Evolutionary conservation across 345 rosid species (phyloP).

Genomic region (Hibiscus tridactylites): DNA sequence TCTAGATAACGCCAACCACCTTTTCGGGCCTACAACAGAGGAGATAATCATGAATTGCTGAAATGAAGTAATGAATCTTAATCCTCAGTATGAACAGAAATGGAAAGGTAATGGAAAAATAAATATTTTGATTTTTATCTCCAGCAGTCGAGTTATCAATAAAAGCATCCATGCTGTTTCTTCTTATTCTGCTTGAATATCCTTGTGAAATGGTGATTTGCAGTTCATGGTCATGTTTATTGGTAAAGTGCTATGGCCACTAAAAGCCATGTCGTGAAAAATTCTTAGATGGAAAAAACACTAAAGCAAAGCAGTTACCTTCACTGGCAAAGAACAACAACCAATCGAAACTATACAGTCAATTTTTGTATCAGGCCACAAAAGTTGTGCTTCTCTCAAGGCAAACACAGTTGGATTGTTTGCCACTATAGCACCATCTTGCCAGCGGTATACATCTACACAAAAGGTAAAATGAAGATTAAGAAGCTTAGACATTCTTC

Average conservation of each 20-base stretch:
- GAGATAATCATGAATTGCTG: slow-evolving; percentile 2
- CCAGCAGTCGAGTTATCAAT: background rate
- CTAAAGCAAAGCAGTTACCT: slow-evolving; percentile 36
- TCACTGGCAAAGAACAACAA: slow-evolving; percentile 90
- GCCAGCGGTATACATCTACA: slow-evolving; percentile 81
- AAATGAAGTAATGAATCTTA: background rate
- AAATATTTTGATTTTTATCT: background rate
- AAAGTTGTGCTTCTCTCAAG: slow-evolving; percentile 96
- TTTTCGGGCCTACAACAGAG: slow-evolving; percentile 53
- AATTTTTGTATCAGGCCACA: slow-evolving; percentile 96
- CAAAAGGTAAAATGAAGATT: slow-evolving; percentile 6
- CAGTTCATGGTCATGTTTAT: background rate
- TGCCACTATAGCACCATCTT: slow-evolving; percentile 98
- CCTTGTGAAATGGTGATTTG: background rate
- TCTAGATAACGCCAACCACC: slow-evolving; percentile 99
- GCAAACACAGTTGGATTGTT: slow-evolving; percentile 92
- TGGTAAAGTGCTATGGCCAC: background rate
- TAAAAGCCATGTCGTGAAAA: background rate
- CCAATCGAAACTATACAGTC: slow-evolving; percentile 94
- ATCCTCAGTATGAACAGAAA: background rate
- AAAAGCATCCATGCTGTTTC: background rate
- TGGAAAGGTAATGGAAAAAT: background rate
- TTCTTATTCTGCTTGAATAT: background rate
- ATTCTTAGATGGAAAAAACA: background rate
- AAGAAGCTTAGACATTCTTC: background rate